Conservation (phyloP, 176 grass and related monocot genomes). For the Carex myosuroides region DNA sequence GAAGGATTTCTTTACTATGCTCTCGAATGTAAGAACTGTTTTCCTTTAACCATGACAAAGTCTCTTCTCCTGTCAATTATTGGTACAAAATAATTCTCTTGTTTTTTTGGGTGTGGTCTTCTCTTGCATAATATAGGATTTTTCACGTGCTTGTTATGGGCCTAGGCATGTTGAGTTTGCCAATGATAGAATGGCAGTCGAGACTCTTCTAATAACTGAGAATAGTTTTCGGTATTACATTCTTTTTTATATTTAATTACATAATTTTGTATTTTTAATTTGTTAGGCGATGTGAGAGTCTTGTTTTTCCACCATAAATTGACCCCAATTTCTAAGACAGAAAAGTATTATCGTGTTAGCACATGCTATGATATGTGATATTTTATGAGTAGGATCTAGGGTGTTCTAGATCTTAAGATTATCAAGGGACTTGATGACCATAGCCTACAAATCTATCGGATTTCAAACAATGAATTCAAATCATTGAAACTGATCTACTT, state of each 20-base stretch:
- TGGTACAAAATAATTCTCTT: not conserved
- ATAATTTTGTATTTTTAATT: not conserved
- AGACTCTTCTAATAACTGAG: slow-evolving; percentile 95
- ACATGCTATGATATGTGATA: not conserved
- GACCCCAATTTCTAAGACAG: not conserved
- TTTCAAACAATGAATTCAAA: too few species aligned
- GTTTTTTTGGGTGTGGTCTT: slow-evolving; percentile 1
- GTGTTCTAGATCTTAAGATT: too few species aligned
- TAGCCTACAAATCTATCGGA: too few species aligned
- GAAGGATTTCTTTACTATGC: slow-evolving; percentile 90
- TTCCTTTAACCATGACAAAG: not conserved
- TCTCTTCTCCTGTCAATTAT: not conserved
- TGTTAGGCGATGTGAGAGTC: not conserved
- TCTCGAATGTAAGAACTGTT: slow-evolving; percentile 59
- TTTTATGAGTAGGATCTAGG: too few species aligned
- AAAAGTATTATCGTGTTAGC: not conserved
- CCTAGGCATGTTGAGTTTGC: slow-evolving; percentile 71
- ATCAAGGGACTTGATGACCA: too few species aligned
- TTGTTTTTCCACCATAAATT: not conserved
- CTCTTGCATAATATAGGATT: slow-evolving; percentile 12
- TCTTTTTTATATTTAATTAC: slow-evolving; percentile 8
- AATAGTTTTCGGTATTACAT: slow-evolving; percentile 57
- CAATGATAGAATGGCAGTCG: slow-evolving; percentile 54
- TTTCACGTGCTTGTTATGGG: too few species aligned
- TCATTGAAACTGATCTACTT: too few species aligned